Conservation (phyloP, 2,329 filamentous ascomycete species). For the Neopestalotiopsis sp. region DNA sequence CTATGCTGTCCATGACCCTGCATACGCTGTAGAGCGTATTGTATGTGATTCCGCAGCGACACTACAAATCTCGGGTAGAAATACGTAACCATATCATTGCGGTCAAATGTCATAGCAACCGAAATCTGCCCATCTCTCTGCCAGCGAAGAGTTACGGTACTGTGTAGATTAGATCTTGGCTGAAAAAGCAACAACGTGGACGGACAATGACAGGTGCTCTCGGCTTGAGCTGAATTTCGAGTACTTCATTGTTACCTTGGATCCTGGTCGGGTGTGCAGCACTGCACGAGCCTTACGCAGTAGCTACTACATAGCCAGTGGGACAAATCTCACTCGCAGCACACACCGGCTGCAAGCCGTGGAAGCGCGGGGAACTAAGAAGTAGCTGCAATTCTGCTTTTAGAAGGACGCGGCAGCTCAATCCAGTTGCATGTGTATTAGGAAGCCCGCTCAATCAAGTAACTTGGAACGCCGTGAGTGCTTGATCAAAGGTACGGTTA, state of each 20-base stretch:
- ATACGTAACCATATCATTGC: background rate
- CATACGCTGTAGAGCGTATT: too few species aligned
- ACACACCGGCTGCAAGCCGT: background rate
- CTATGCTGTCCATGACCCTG: too few species aligned
- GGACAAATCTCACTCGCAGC: background rate
- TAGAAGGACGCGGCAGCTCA: background rate
- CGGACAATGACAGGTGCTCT: background rate
- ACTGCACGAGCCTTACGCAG: background rate
- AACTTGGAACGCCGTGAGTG: background rate
- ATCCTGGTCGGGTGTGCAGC: background rate
- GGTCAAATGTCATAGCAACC: background rate
- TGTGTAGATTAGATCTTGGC: background rate
- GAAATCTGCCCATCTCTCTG: background rate
- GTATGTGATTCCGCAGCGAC: too few species aligned
- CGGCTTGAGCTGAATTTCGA: background rate
- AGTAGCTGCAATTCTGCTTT: constrained; percentile 1
- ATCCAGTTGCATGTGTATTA: background rate
- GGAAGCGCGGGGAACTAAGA: background rate
- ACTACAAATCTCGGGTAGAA: too few species aligned
- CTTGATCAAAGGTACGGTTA: background rate
- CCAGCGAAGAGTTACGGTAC: background rate
- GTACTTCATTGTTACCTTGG: background rate
- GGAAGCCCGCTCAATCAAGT: background rate
- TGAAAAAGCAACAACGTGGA: background rate
- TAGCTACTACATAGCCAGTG: background rate